These are phyloP conservation scores for Wakefieldia striispora DNA, from an alignment of 768 basidiomycete genomes.

Conservation along the genomic window DNA sequence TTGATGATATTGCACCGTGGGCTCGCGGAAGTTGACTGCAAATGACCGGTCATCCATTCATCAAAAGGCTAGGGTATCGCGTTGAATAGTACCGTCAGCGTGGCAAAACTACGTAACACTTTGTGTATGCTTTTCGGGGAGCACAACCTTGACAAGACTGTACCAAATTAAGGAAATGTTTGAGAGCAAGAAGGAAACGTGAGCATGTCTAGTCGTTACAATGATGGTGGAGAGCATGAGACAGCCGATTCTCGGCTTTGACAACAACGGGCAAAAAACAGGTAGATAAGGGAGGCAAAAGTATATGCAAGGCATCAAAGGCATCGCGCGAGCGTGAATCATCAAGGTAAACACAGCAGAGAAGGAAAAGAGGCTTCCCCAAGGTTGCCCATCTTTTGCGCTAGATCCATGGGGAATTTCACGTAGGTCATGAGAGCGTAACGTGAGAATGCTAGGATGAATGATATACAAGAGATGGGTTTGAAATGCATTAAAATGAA, in stretches of 20 bases:
- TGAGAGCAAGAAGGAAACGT: conserved; percentile 38
- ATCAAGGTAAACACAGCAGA: conserved; percentile 19
- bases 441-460: conserved; percentile 25
- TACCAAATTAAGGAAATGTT: conserved; percentile 32
- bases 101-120: conserved; percentile 13
- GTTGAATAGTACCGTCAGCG: conserved; percentile 10
- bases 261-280: conserved; percentile 12
- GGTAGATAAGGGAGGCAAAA: conserved; percentile 7
- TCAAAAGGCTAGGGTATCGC: conserved; percentile 9
- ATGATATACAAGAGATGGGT: conserved; percentile 35
- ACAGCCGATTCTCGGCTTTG: conserved; percentile 19
- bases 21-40: not conserved
- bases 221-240: conserved; percentile 22
- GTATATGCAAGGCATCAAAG: conserved; percentile 25
- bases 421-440: conserved; percentile 19
- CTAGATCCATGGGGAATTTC: conserved; percentile 19
- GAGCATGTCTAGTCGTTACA: conserved; percentile 79
- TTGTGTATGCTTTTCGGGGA: conserved; percentile 18
- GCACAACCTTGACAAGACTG: conserved; percentile 27
- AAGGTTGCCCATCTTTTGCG: conserved; percentile 12
- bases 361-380: conserved; percentile 11
- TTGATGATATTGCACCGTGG: conserved; percentile 3
- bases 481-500: conserved; percentile 30
- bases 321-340: conserved; percentile 26
- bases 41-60: not conserved